Base-by-base conservation (phyloP, 306 rosid genomes). In the Fragaria iinumae region DNA sequence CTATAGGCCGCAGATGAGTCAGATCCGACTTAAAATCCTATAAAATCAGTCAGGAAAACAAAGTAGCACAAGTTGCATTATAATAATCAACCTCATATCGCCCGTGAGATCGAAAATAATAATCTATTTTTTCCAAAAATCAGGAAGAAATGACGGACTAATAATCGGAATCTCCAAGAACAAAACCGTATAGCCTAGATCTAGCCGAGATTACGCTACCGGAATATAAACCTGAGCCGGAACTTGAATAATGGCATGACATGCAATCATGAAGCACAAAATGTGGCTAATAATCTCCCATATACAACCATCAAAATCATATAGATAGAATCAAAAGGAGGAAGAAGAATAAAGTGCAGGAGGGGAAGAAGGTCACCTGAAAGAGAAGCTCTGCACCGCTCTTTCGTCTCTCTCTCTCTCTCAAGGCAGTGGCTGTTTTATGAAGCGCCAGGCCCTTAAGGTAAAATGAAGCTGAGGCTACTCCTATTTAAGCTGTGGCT, bases 311-410 rank as follows among this genome's bases (percentile, higher is more conserved):
- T 10, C 50, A 45, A 45, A 45, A 45, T 11, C 21, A 6, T 11
- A 67, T 1, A 70, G 29, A 14, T 2, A 34, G 0, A 36, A 76
- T n/a, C 8, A 11, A 67, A 43, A 11, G 17, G 9, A 8, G 65
- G 34, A 16, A 39, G 34, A 59, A 7, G 0, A 7, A 13, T 25
- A 25, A 0, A 5, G 14, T 1, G 17, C 5, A 21, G 34, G 10
- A 17, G 10, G 14, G 41, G 11, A 43, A 10, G 43, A 18, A 0
- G 34, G 4, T 13, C 39, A 78, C 82, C 82, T 73, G 82, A 72
- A 73, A 2, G 66, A 57, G 72, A 9, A 70, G 64, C 69, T 60
- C 53, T 52, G 0, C 3, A 27, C 67, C 13, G 21, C 25, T 10
- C 60, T 17, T 18, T 13, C 52, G 8, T 14, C 44, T 20, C 23